These are phyloP conservation scores for Globisporangium nodosum DNA, from an alignment of 352 stramenopile species.

Conservation along the genomic window DNA sequence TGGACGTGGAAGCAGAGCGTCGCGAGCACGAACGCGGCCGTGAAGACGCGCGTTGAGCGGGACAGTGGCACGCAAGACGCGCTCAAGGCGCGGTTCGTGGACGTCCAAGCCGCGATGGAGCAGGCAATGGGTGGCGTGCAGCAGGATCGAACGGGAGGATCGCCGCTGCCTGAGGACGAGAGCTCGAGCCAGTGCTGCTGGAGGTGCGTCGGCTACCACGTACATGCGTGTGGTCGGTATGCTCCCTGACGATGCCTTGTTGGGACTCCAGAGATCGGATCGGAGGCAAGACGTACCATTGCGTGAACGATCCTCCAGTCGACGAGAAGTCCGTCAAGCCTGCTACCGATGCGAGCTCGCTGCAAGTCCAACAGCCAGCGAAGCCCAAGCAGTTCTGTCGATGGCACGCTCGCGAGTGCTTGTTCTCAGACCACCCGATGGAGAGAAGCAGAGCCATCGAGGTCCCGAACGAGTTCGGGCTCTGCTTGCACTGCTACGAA, in stretches of 20 bases:
- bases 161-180: background rate
- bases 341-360: constrained; percentile 2
- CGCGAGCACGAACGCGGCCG: constrained; percentile 24
- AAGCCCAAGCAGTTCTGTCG: constrained; percentile 21
- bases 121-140: constrained; percentile 21
- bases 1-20: constrained; percentile 45
- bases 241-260: background rate
- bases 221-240: background rate
- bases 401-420: constrained; percentile 56
- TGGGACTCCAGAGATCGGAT: constrained; percentile 25
- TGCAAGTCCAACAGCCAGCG: background rate
- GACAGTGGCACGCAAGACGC: constrained; percentile 17
- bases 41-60: constrained; percentile 37
- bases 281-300: constrained; percentile 41
- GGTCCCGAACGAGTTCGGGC: constrained; percentile 46
- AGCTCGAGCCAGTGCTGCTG: constrained; percentile 21
- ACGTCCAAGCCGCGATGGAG: constrained; percentile 29
- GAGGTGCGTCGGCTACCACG: constrained; percentile 15
- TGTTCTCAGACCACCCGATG: constrained; percentile 32
- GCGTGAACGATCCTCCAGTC: constrained; percentile 27
- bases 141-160: background rate
- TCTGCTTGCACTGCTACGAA: constrained; percentile 61
- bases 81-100: constrained; percentile 29
- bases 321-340: constrained; percentile 8
- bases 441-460: constrained; percentile 44